These are phyloP conservation scores for Coemansia sp. DNA, from an alignment of 192 early-diverging fungal genomes.

Conservation along the genomic window DNA sequence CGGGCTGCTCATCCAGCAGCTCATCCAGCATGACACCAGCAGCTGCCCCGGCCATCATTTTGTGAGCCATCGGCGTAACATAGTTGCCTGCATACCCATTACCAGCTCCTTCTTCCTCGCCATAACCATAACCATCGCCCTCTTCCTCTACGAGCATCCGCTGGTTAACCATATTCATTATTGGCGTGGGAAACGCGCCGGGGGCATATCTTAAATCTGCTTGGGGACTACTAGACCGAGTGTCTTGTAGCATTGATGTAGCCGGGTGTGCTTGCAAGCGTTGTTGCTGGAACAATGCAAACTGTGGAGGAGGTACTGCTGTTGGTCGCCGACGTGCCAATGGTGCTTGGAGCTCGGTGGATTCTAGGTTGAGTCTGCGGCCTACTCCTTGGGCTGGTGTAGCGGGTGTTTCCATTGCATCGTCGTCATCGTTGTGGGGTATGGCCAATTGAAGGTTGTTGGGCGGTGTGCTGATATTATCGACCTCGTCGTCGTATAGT, in stretches of 20 bases:
- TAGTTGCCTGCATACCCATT: too few species aligned
- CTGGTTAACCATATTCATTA: background rate
- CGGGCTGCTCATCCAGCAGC: background rate
- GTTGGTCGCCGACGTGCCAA: too few species aligned
- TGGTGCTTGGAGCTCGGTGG: background rate
- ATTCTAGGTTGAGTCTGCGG: conserved; percentile 2
- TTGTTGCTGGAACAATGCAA: too few species aligned
- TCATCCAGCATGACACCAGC: too few species aligned
- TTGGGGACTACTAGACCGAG: background rate
- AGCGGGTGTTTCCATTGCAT: background rate
- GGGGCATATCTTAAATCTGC: background rate
- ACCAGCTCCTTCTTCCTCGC: background rate
- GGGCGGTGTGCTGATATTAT: too few species aligned
- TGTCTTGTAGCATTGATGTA: conserved; percentile 1
- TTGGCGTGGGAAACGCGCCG: conserved; percentile 2
- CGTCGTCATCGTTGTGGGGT: background rate
- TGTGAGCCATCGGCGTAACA: too few species aligned
- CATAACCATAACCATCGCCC: too few species aligned
- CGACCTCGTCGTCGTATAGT: background rate
- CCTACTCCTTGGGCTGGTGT: too few species aligned
- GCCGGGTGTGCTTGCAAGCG: too few species aligned
- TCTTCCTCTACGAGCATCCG: background rate
- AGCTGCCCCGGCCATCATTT: too few species aligned
- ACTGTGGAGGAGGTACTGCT: too few species aligned
- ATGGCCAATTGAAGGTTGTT: too few species aligned